phyloP scores from a whole-genome alignment of 352 stramenopile genomes.

The Phytophthora sojae region DNA sequence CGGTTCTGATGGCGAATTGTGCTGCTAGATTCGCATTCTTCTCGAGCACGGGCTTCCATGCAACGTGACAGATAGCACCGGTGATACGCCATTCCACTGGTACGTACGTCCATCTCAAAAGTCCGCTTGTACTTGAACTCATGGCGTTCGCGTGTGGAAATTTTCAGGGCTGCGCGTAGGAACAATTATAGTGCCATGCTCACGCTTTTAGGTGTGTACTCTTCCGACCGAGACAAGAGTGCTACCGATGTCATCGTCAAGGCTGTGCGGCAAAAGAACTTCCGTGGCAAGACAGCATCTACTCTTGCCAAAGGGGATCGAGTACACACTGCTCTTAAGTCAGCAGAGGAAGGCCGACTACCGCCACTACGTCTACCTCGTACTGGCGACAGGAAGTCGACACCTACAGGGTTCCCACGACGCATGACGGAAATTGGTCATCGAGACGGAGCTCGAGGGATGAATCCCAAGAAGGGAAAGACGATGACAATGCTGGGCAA shows the following conservation, averaged over 20 bases:
- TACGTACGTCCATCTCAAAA: slow-evolving; percentile 20
- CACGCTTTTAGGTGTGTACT: slow-evolving; percentile 54
- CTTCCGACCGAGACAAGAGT: slow-evolving; percentile 36
- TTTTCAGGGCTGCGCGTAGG: slow-evolving; percentile 56
- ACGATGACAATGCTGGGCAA: slow-evolving; percentile 22
- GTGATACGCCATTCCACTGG: slow-evolving; percentile 78
- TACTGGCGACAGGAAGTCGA: neutral
- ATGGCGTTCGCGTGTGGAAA: neutral
- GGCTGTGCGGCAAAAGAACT: slow-evolving; percentile 53
- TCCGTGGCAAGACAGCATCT: slow-evolving; percentile 52
- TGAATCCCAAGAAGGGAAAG: slow-evolving; percentile 20
- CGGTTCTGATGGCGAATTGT: slow-evolving; percentile 2
- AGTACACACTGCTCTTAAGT: slow-evolving; percentile 51
- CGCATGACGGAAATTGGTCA: slow-evolving; percentile 42
- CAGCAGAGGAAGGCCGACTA: slow-evolving; percentile 59
- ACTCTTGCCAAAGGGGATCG: slow-evolving; percentile 53
- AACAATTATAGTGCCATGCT: slow-evolving; percentile 71
- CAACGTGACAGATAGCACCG: slow-evolving; percentile 51
- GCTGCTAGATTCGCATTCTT: slow-evolving; percentile 54
- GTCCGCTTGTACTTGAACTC: neutral
- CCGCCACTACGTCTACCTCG: slow-evolving; percentile 34
- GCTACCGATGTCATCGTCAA: slow-evolving; percentile 39
- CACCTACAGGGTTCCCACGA: slow-evolving; percentile 8
- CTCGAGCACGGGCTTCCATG: slow-evolving; percentile 51
- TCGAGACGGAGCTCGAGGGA: slow-evolving; percentile 12